Evolutionary conservation across 2,329 filamentous ascomycete species (phyloP), one percentile per base, ranked within the genome.

Genomic region (Fusarium anguioides): DNA sequence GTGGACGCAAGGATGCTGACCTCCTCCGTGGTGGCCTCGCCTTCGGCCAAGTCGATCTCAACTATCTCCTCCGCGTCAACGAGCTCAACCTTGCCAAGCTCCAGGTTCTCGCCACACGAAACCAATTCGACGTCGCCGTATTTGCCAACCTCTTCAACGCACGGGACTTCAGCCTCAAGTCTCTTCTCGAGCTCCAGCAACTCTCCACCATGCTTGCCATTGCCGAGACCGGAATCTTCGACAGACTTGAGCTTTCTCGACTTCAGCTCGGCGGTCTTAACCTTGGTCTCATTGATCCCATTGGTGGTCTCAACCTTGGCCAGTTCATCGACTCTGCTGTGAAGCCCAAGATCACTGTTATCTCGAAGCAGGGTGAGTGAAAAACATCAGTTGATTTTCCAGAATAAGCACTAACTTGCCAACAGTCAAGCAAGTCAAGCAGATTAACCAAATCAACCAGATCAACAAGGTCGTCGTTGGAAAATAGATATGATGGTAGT

Each of bases 31-130:
- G 84, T 69, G 74, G 76, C 62, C 78, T 83, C 71, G 69, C 70
- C 56, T 81, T 83, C 74, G 68, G 75, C 65, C 70, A 75, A 60
- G 65, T 80, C 39, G 80, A 81, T 70, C 71, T 81, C 61, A 79
- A 80, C 77, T 81, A 85, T 74, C 79, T 81, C 55, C 79, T 83
- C 67, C 76, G 77, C 62, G 69, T 85, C 77, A 83, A 84, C 78
- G 68, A 76, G 18, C 75, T 86, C 60, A 73, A 82, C 62, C 77
- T 85, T 41, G 75, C 77, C 68, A 76, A 81, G 51, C 79, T 85
- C 57, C 72, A 78, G 73, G 64, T 58, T 46, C 70, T 76, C 14
- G 78, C 79, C 60, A 62, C 60, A 77, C 67, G 75, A 80, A 79
- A 82, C 77, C 80, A 81, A 76, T 77, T 85, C 72, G 79, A 84